Conservation (phyloP, 805 yeast genomes). For the Kluyveromyces dobzhanskii region DNA sequence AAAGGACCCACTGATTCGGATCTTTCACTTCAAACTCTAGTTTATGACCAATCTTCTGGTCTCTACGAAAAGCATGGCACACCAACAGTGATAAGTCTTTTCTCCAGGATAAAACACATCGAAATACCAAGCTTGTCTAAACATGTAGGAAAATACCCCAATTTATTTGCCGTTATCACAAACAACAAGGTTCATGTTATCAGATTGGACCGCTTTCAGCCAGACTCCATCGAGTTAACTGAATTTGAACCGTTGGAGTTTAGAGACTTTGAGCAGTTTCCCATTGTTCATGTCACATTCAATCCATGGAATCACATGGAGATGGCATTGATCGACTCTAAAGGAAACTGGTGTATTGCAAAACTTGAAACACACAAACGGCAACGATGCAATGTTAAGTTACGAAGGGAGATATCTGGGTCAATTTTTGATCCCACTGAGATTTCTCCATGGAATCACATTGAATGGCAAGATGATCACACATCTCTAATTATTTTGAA, state of each 20-base stretch:
- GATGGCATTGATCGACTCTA: conserved; percentile 40
- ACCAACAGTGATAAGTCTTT: conserved; percentile 17
- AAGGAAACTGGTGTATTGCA: conserved; percentile 45
- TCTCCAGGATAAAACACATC: conserved; percentile 36
- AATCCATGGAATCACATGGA: conserved; percentile 34
- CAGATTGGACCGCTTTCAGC: conserved; percentile 17
- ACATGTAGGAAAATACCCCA: conserved; percentile 18
- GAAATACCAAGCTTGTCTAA: conserved; percentile 25
- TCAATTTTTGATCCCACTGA: conserved; percentile 39
- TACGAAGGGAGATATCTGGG: conserved; percentile 12
- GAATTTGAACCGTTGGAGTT: conserved; percentile 18
- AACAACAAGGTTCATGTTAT: conserved; percentile 29
- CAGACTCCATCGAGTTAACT: conserved; percentile 13
- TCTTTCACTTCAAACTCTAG: neutral
- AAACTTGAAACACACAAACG: conserved; percentile 16
- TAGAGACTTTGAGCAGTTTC: conserved; percentile 23
- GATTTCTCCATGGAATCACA: conserved; percentile 46
- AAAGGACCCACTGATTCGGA: conserved; percentile 1
- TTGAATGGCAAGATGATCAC: conserved; percentile 36
- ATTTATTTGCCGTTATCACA: conserved; percentile 33
- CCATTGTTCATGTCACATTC: conserved; percentile 39
- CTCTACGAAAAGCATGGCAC: neutral
- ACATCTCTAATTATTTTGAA: conserved; percentile 31
- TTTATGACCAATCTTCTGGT: neutral
- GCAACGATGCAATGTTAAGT: conserved; percentile 10